These are phyloP conservation scores for Spizellomyces sp. DNA, from an alignment of 192 early-diverging fungal genomes.

Conservation along the genomic window DNA sequence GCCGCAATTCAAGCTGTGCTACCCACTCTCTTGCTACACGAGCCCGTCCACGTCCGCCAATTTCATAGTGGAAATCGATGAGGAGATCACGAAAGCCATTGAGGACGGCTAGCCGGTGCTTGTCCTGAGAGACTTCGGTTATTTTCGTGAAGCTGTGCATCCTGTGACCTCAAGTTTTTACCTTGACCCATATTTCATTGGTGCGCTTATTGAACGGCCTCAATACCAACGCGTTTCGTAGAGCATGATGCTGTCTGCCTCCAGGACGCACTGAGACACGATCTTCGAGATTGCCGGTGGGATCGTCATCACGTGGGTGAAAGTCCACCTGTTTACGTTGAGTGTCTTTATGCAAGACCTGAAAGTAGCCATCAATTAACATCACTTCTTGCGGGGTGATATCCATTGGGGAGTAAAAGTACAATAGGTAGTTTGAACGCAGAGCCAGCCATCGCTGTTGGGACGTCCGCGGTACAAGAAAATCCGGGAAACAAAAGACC, in stretches of 20 bases:
- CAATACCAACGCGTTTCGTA: constrained; percentile 20
- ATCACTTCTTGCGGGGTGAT: constrained; percentile 30
- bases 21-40: constrained; percentile 26
- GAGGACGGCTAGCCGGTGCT: constrained; percentile 26
- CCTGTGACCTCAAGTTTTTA: neutral
- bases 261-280: constrained; percentile 25
- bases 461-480: constrained; percentile 26
- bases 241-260: constrained; percentile 28
- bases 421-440: constrained; percentile 34
- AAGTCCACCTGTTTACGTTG: constrained; percentile 23
- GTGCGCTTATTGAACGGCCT: constrained; percentile 30
- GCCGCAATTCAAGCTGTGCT: constrained; percentile 18
- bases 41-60: constrained; percentile 12
- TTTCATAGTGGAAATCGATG: constrained; percentile 18
- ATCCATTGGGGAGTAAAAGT: constrained; percentile 35
- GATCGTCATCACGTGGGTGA: constrained; percentile 29
- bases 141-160: too few relatives aligned
- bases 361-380: constrained; percentile 37
- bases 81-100: constrained; percentile 38
- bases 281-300: constrained; percentile 23
- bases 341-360: constrained; percentile 28
- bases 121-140: neutral
- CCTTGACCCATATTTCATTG: constrained; percentile 34
- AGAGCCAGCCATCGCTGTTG: constrained; percentile 32
- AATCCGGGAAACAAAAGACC: constrained; percentile 35